Evolutionary conservation across 805 yeast species (phyloP).

Genomic region (Pichia rugopelliculosa): DNA sequence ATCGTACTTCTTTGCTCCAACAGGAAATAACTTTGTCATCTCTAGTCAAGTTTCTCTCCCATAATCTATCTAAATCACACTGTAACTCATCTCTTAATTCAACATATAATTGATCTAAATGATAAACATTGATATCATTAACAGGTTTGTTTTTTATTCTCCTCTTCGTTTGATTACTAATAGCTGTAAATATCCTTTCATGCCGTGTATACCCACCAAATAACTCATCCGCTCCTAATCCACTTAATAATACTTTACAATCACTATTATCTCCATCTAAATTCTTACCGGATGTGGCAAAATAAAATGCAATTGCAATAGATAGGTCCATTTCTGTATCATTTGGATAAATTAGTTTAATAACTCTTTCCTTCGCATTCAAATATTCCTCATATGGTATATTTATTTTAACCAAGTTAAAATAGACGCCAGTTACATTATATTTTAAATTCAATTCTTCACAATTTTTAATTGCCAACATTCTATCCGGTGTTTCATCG

Average conservation of each 20-base stretch:
- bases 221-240: conserved; percentile 94
- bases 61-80: conserved; percentile 64
- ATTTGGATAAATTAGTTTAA: conserved; percentile 69
- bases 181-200: conserved; percentile 38
- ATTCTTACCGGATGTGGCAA: conserved; percentile 66
- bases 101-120: conserved; percentile 21
- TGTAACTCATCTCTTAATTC: conserved; percentile 53
- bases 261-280: conserved; percentile 29
- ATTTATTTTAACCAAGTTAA: conserved; percentile 61
- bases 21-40: conserved; percentile 83
- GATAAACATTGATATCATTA: conserved; percentile 13
- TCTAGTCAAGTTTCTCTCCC: conserved; percentile 76
- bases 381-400: conserved; percentile 65
- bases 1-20: conserved; percentile 87
- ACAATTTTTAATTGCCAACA: conserved; percentile 62
- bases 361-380: conserved; percentile 42
- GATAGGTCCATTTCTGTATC: conserved; percentile 92
- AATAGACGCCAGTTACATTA: conserved; percentile 24
- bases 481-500: conserved; percentile 77
- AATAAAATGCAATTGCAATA: conserved; percentile 91
- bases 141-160: conserved; percentile 16
- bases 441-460: conserved; percentile 38
- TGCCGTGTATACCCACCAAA: conserved; percentile 95
- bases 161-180: conserved; percentile 21
- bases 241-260: conserved; percentile 74